Evolutionary conservation across 805 yeast genomes (phyloP), one percentile per base, ranked within the genome.

Genomic region (Ogataea populi-albae): DNA sequence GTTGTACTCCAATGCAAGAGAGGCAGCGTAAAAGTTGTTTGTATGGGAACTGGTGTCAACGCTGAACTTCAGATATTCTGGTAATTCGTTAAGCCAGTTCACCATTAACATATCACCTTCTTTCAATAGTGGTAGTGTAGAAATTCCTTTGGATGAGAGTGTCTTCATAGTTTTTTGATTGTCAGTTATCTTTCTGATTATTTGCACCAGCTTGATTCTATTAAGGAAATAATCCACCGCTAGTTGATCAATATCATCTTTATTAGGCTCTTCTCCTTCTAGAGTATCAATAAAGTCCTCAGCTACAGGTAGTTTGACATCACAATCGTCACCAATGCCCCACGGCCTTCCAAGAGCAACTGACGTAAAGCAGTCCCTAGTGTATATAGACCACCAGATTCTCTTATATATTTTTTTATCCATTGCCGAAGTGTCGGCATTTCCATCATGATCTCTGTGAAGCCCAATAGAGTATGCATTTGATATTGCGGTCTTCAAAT

Each of bases 381-480:
- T 73, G 56, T 80, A 83, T 19, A 84, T 57, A 40, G 77, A 66
- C 94, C 94, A 84, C 88, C 89, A 85, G 10, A 82, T 66, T 27
- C 88, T 65, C 46, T 81, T 71, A 71, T 81, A 77, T 25, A 78
- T 54, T 41, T 73, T 73, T 33, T 47, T 56, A 10, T 47, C 52
- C 32, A 34, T 18, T 1, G 23, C 22, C 2, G 52, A 38, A 8
- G 51, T 17, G 2, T 38, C 39, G 9, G 33, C 20, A 12, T 37
- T 26, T 3, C 30, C 18, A 23, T 39, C 44, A 12, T 41, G 47
- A 30, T 50, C 75, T 44, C 86, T 67, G 55, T 86, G 93, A 46
- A 86, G 65, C 1, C 95, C 95, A 50, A 77, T 71, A 9, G 85
- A 83, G 53, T 82, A 88, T 2, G 89, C 89, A 32, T 79, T 64